These are phyloP conservation scores for Trametes pubescens DNA, from an alignment of 1,284 basidiomycete species.

Conservation along the genomic window DNA sequence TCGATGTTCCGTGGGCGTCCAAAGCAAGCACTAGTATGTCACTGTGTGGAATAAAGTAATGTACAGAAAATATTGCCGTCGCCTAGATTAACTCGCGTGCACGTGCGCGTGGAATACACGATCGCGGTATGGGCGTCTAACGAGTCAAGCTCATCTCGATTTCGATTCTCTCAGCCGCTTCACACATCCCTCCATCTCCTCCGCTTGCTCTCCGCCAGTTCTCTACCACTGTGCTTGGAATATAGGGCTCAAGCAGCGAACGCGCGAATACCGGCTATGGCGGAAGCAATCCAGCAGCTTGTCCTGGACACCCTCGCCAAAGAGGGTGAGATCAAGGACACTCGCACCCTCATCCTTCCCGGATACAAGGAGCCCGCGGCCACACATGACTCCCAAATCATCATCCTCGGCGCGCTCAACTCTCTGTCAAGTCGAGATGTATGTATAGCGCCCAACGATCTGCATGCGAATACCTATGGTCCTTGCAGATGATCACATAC, in stretches of 20 bases:
- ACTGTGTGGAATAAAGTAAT: too few relatives aligned
- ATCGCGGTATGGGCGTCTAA: constrained; percentile 27
- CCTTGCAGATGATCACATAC: constrained; percentile 83
- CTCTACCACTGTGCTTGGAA: background rate
- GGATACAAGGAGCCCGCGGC: constrained; percentile 64
- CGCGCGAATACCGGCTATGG: constrained; percentile 52
- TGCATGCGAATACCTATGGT: constrained; percentile 18
- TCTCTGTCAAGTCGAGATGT: constrained; percentile 89
- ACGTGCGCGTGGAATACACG: constrained; percentile 27
- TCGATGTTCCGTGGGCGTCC: too few relatives aligned
- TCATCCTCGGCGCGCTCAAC: constrained; percentile 88
- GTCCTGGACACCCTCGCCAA: constrained; percentile 78
- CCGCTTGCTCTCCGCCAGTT: background rate
- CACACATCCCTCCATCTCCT: background rate
- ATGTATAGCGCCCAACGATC: constrained; percentile 41
- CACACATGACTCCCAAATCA: constrained; percentile 80
- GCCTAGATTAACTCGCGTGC: background rate
- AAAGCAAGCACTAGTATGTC: too few relatives aligned
- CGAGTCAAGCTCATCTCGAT: constrained; percentile 35
- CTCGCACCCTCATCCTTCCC: constrained; percentile 75
- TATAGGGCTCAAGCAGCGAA: background rate
- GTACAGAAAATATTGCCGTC: too few relatives aligned
- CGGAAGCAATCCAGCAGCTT: constrained; percentile 82
- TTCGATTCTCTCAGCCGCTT: constrained; percentile 14
- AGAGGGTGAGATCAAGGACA: constrained; percentile 72